Conservation (phyloP, 163 green algal genomes). For the Scenedesmus sp. region DNA sequence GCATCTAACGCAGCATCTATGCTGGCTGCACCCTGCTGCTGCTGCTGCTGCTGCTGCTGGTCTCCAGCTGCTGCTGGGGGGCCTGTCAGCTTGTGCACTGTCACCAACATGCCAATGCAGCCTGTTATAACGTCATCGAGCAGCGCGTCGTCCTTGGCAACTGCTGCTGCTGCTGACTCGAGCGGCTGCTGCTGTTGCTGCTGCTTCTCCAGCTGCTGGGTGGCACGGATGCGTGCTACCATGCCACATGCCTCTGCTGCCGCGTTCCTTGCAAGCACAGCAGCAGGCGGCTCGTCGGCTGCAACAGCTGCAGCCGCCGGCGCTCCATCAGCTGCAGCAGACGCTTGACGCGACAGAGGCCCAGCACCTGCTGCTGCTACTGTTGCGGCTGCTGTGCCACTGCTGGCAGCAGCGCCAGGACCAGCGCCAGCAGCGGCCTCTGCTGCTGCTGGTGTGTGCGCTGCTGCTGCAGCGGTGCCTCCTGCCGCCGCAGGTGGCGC, state of each 20-base stretch:
- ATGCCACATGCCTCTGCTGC: constrained; percentile 16
- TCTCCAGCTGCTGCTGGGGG: background rate
- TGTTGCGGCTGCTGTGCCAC: background rate
- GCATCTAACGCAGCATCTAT: constrained; percentile 29
- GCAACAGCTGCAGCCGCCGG: background rate
- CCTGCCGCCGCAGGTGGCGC: constrained; percentile 14
- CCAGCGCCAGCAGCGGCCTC: background rate
- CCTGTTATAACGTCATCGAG: constrained; percentile 30
- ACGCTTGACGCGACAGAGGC: background rate
- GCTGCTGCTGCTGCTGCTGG: background rate
- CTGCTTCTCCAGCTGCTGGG: constrained; percentile 27
- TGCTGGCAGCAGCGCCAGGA: background rate
- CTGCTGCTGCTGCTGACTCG: background rate
- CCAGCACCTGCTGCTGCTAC: background rate
- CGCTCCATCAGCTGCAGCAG: constrained; percentile 16
- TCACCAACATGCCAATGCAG: constrained; percentile 43
- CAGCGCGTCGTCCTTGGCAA: background rate
- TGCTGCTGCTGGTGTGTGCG: background rate
- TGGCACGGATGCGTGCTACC: constrained; percentile 18
- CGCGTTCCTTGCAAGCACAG: background rate
- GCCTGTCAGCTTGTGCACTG: constrained; percentile 36
- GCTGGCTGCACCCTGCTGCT: background rate
- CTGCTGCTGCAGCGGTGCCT: background rate
- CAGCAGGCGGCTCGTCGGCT: background rate
- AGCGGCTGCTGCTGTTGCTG: constrained; percentile 5